These are phyloP conservation scores for Acanthamoeba castellanii DNA, from an alignment of 208 protist genomes.

Conservation along the genomic window DNA sequence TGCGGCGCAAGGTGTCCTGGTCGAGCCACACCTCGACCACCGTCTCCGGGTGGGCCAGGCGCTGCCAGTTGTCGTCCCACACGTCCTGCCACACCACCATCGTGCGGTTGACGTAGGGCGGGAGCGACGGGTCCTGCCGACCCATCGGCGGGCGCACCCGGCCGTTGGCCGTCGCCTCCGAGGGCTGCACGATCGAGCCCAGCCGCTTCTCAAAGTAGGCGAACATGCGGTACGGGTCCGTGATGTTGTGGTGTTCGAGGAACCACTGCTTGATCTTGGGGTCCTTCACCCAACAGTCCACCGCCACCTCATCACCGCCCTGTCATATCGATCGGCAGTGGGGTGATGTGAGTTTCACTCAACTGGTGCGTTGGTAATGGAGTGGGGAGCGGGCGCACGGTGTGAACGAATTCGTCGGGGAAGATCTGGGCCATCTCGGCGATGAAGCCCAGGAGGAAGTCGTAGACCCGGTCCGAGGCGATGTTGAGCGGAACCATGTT, in stretches of 20 bases:
- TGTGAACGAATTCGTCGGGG: slow-evolving; percentile 52
- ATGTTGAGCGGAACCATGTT: slow-evolving; percentile 17
- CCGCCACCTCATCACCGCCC: slow-evolving; percentile 20
- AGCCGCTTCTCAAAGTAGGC: neutral
- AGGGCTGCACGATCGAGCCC: neutral
- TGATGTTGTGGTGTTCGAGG: neutral
- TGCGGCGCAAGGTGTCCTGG: neutral
- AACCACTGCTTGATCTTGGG: neutral
- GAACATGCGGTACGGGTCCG: slow-evolving; percentile 17
- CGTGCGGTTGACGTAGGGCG: slow-evolving; percentile 40
- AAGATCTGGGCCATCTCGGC: neutral
- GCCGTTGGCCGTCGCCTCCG: neutral
- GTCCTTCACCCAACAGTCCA: slow-evolving; percentile 41
- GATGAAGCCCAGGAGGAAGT: slow-evolving; percentile 31
- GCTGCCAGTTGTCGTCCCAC: slow-evolving; percentile 7
- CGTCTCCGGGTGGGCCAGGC: slow-evolving; percentile 33
- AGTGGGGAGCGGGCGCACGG: neutral
- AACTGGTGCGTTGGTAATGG: neutral
- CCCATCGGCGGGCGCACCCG: neutral
- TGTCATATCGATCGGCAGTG: neutral
- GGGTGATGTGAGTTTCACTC: neutral
- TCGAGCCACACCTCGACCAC: slow-evolving; percentile 51
- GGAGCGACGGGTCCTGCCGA: neutral
- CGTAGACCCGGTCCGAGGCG: neutral
- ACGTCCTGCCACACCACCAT: slow-evolving; percentile 69